Conservation (phyloP, 164 flowering plant species). For the Euptelea pleiosperma region DNA sequence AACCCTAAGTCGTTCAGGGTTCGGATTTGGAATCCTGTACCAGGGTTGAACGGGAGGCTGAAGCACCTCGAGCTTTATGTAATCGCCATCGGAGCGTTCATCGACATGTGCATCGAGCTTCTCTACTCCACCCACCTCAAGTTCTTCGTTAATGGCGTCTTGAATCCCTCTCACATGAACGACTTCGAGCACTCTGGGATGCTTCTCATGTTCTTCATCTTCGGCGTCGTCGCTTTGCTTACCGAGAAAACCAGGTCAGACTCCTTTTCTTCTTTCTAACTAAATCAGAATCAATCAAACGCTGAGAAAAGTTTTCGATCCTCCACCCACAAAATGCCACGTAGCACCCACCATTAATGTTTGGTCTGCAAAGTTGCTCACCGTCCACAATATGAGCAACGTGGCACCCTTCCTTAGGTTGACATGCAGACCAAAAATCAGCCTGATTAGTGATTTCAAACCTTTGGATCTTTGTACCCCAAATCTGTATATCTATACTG, state of each 20-base stretch:
- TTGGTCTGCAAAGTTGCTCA: too few species aligned
- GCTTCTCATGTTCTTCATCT: conserved; percentile 95
- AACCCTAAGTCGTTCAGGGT: conserved; percentile 66
- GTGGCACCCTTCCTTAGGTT: too few species aligned
- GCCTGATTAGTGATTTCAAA: too few species aligned
- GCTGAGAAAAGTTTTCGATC: too few species aligned
- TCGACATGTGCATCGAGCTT: conserved; percentile 82
- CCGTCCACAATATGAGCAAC: too few species aligned
- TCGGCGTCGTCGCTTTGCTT: conserved; percentile 57
- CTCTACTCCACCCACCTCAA: conserved; percentile 84
- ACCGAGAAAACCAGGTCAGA: conserved; percentile 88
- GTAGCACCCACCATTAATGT: too few species aligned
- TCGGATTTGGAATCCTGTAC: conserved; percentile 82
- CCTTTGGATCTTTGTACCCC: too few species aligned
- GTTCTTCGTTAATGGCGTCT: conserved; percentile 72
- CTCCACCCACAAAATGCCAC: too few species aligned
- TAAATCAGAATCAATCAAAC: too few species aligned
- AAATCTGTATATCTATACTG: too few species aligned
- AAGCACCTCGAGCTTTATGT: conserved; percentile 79
- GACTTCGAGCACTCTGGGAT: conserved; percentile 94
- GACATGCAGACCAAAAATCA: too few species aligned
- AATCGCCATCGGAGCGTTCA: conserved; percentile 57
- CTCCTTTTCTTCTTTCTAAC: too few species aligned
- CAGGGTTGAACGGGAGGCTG: conserved; percentile 63
- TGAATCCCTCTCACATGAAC: conserved; percentile 91